These are phyloP conservation scores for Boechera divaricarpa DNA, from an alignment of 345 rosid genomes.

Conservation along the genomic window DNA sequence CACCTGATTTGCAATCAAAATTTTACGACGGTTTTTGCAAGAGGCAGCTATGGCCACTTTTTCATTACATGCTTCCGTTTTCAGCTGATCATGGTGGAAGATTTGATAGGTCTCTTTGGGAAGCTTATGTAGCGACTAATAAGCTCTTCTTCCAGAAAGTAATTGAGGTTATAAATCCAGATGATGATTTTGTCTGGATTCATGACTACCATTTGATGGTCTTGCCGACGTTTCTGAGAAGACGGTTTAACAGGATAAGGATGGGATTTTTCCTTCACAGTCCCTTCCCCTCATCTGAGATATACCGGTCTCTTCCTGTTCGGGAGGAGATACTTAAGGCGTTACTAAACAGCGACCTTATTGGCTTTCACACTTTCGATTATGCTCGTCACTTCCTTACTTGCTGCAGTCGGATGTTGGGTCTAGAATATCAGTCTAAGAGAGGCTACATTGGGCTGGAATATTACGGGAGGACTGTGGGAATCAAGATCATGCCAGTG, in stretches of 20 bases:
- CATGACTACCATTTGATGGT: slow-evolving; percentile 55
- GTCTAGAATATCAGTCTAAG: slow-evolving; percentile 50
- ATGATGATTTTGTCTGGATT: slow-evolving; percentile 51
- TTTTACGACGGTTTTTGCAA: slow-evolving; percentile 50
- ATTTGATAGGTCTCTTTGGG: slow-evolving; percentile 53
- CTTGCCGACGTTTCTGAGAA: slow-evolving; percentile 47
- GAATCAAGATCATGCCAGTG: slow-evolving; percentile 53
- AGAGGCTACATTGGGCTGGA: slow-evolving; percentile 53
- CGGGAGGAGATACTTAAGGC: slow-evolving; percentile 52
- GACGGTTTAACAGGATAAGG: slow-evolving; percentile 49
- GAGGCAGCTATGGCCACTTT: slow-evolving; percentile 50
- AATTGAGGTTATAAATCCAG: slow-evolving; percentile 47
- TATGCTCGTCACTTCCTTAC: slow-evolving; percentile 74
- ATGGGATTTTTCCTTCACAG: slow-evolving; percentile 52
- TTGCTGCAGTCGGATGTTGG: slow-evolving; percentile 52
- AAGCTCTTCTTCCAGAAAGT: slow-evolving; percentile 50
- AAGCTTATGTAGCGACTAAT: slow-evolving; percentile 47
- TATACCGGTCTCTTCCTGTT: slow-evolving; percentile 50
- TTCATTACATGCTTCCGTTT: slow-evolving; percentile 50
- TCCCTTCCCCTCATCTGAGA: slow-evolving; percentile 50
- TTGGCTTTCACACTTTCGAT: slow-evolving; percentile 68
- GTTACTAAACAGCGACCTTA: slow-evolving; percentile 48
- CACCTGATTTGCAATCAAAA: slow-evolving; percentile 45
- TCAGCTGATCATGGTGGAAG: slow-evolving; percentile 51
- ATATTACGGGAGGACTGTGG: slow-evolving; percentile 51